These are phyloP conservation scores for Suhomyces atakaporum DNA, from an alignment of 1,139 yeast genomes.

Conservation along the genomic window DNA sequence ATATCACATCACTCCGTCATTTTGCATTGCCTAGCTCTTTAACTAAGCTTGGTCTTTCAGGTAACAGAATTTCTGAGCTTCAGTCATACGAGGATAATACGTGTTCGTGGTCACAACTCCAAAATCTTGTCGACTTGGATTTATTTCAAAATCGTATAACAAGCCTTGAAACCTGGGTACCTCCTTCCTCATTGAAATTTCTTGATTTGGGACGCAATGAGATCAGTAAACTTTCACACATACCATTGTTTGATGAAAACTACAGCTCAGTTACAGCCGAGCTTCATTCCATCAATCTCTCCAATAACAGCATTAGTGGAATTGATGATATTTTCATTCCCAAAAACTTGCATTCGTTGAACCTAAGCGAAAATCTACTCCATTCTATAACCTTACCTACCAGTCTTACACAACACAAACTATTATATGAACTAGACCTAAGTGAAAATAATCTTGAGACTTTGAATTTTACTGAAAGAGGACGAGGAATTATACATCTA, in stretches of 20 bases:
- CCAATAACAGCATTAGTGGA: slow-evolving; percentile 3
- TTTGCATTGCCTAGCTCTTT: slow-evolving; percentile 32
- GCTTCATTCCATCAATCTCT: slow-evolving; percentile 6
- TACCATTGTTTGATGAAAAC: slow-evolving; percentile 6
- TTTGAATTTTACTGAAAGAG: slow-evolving; percentile 11
- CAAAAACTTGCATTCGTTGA: slow-evolving; percentile 3
- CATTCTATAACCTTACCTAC: slow-evolving; percentile 3
- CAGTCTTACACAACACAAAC: slow-evolving; percentile 4
- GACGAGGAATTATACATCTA: slow-evolving; percentile 12
- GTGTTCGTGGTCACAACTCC: slow-evolving; percentile 27
- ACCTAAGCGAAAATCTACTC: slow-evolving; percentile 9
- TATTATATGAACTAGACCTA: slow-evolving; percentile 9
- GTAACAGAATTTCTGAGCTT: slow-evolving; percentile 23
- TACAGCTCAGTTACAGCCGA: neutral
- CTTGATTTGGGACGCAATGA: slow-evolving; percentile 29
- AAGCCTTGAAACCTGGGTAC: slow-evolving; percentile 25
- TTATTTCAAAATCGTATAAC: slow-evolving; percentile 26
- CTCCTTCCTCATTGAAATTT: slow-evolving; percentile 25
- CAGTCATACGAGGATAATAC: slow-evolving; percentile 18
- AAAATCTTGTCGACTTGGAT: slow-evolving; percentile 26
- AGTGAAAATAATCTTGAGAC: slow-evolving; percentile 13
- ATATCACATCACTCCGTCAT: slow-evolving; percentile 19
- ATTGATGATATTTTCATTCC: slow-evolving; percentile 9
- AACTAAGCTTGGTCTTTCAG: slow-evolving; percentile 24
- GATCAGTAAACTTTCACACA: slow-evolving; percentile 5